Conservation (phyloP, 768 basidiomycete species). For the Hemileccinum rubropunctum region DNA sequence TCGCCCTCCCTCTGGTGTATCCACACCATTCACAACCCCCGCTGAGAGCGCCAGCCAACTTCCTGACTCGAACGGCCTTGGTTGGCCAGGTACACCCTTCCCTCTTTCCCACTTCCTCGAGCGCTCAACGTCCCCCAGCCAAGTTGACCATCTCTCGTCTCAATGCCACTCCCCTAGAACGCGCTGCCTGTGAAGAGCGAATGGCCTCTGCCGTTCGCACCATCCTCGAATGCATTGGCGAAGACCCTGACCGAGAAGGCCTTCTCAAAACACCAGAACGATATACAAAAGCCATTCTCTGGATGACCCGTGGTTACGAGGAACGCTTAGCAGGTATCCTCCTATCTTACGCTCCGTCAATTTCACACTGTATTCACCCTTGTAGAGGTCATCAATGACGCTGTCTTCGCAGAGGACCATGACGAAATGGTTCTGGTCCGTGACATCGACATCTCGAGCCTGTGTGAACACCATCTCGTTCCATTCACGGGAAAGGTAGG, state of each 20-base stretch:
- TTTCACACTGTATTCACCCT: constrained; percentile 7
- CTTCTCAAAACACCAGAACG: constrained; percentile 89
- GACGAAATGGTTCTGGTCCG: constrained; percentile 99
- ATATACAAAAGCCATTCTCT: constrained; percentile 95
- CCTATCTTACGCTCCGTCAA: constrained; percentile 9
- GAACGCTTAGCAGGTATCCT: constrained; percentile 80
- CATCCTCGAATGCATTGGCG: constrained; percentile 95
- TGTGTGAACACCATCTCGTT: constrained; percentile 98
- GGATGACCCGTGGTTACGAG: constrained; percentile 99
- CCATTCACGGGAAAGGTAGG: constrained; percentile 96
- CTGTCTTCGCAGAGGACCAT: constrained; percentile 97
- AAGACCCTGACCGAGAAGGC: constrained; percentile 97
- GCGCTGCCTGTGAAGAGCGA: constrained; percentile 65
- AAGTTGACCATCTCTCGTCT: constrained; percentile 88
- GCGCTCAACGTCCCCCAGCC: constrained; percentile 44
- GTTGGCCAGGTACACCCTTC: constrained; percentile 80
- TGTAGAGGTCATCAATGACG: constrained; percentile 96
- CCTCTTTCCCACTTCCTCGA: constrained; percentile 3
- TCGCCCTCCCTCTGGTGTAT: constrained; percentile 62
- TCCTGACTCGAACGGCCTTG: constrained; percentile 69
- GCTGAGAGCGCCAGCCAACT: no score
- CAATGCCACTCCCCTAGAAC: constrained; percentile 74
- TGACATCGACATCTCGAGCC: constrained; percentile 94
- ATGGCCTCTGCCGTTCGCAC: constrained; percentile 85
- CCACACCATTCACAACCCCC: no score